Evolutionary conservation across 169 alveolate genomes (phyloP).

Genomic region (Amoebophrya sp.): DNA sequence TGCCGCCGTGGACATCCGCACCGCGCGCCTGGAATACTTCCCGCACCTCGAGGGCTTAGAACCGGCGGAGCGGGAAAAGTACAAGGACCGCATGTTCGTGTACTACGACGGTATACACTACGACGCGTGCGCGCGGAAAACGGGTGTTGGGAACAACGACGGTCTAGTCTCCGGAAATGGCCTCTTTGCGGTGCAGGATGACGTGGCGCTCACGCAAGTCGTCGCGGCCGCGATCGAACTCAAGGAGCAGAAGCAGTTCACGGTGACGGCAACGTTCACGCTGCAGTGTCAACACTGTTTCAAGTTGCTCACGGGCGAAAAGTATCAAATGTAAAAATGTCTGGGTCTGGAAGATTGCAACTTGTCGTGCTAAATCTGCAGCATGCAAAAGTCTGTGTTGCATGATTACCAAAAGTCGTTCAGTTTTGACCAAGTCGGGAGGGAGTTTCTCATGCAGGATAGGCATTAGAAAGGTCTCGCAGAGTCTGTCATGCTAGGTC

Average conservation of each 20-base stretch:
- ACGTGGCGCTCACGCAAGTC: neutral
- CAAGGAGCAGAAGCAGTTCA: neutral
- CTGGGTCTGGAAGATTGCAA: too few species aligned
- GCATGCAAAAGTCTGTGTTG: too few species aligned
- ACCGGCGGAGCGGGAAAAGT: too few species aligned
- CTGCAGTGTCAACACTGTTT: conserved; percentile 6
- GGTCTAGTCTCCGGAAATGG: too few species aligned
- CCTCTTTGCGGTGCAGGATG: neutral
- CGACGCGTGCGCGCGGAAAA: neutral
- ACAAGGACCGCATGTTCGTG: neutral
- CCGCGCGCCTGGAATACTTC: neutral
- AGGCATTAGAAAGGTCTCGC: too few species aligned
- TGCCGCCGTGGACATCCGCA: neutral
- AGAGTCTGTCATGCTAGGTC: too few species aligned
- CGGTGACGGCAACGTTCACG: neutral
- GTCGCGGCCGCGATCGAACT: neutral
- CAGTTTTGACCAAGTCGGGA: too few species aligned
- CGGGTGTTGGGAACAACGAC: neutral
- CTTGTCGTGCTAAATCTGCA: too few species aligned
- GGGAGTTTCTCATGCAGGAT: too few species aligned
- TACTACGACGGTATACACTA: neutral
- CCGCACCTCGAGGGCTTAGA: neutral
- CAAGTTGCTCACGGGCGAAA: neutral
- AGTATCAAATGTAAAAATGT: too few species aligned
- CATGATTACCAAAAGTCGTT: too few species aligned